Base-by-base conservation (phyloP, 768 basidiomycete genomes). In the Tricholoma furcatifolium region DNA sequence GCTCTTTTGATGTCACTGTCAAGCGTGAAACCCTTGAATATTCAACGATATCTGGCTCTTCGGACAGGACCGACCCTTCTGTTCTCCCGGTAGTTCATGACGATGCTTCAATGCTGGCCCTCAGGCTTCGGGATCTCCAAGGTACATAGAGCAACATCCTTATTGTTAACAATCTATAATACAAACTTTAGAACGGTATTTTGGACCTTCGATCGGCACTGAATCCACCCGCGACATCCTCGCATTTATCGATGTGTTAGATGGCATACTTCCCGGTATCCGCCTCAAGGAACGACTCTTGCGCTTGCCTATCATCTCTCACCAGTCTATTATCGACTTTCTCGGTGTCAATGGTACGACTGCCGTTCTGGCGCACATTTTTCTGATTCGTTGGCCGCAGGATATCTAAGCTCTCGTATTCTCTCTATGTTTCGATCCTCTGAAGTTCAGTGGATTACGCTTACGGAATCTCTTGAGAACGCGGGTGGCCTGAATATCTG, bases 401-500 rank as follows among this genome's bases (percentile, higher is more conserved):
- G 80, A 4, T 72, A 77, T 53, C 69, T 85, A 17, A 81, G 73
- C 56, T 62, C 71, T 23, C 72, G 66, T 6, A 68, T 78, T 6
- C 64, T 84, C 43, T 57, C 74, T 15, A 58, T 76, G 0, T 69
- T 84, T n/a, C 67, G 79, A 27, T 70, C 66, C 12, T 76, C 79
- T 2, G 73, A 76, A 52, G 66, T 85, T 36, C 64, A 65, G 6
- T 63, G 61, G 43, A 68, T 84, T n/a, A 63, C 70, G 18, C 66
- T 86, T 46, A 70, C 72, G 1, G 70, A 74, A 12, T 79, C 82
- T 12, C 63, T 82, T 50, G 57, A 61, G 10, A 72, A 80, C 47
- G 72, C 75, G 53, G 75, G 77, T 43, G 79, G 80, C 4, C 67
- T 84, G 6, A 81, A 82, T 60, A 57, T 85, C 17, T 73, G 66